phyloP scores from a whole-genome alignment of 306 rosid genomes.

The Amphicarpaea edgeworthii region DNA sequence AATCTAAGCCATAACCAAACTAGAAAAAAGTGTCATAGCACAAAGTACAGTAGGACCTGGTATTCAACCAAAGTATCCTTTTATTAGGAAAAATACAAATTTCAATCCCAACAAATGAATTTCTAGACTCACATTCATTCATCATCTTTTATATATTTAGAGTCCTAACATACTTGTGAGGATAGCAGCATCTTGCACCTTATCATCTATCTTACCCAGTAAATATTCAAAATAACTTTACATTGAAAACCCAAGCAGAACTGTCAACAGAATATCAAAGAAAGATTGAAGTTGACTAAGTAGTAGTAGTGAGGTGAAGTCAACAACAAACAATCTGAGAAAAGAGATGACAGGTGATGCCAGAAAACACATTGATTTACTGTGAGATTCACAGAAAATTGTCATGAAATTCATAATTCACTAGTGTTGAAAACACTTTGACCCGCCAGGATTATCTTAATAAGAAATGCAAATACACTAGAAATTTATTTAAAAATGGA shows the following conservation, averaged over 20 bases:
- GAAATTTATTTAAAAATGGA: not conserved
- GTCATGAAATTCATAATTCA: constrained; percentile 29
- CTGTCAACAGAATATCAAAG: constrained; percentile 7
- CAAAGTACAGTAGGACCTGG: not conserved
- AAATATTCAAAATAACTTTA: constrained; percentile 33
- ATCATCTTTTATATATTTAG: not conserved
- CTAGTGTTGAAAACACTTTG: not conserved
- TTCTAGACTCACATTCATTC: not conserved
- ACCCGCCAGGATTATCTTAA: not conserved
- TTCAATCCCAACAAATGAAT: not conserved
- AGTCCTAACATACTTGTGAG: not conserved
- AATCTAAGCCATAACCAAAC: not conserved
- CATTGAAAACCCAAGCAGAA: constrained; percentile 24
- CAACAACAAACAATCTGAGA: no score
- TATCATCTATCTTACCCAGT: constrained; percentile 9
- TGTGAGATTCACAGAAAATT: constrained; percentile 16
- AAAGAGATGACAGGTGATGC: no score
- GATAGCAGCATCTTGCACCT: not conserved
- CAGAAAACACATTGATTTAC: not conserved
- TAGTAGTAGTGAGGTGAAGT: not conserved
- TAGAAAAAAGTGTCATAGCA: constrained; percentile 21
- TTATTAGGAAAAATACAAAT: not conserved
- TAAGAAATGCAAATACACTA: not conserved
- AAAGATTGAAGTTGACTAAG: constrained; percentile 8
- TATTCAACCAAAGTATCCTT: not conserved